Evolutionary conservation across 2,329 filamentous ascomycete genomes (phyloP).

Genomic region (Polytolypa hystricis): DNA sequence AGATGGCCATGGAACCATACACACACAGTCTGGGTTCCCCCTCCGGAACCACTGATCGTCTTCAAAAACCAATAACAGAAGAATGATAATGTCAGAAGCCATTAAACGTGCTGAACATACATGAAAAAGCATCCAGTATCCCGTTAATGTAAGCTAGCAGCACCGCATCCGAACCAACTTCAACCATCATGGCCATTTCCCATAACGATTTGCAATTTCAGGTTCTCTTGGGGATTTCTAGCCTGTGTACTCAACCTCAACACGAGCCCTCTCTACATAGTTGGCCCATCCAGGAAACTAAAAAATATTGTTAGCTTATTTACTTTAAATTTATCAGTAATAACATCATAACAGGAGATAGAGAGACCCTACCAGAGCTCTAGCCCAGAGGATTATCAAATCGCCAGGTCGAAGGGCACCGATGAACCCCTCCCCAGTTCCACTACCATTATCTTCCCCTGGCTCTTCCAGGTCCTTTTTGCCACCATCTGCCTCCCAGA

Average conservation of each 20-base stretch:
- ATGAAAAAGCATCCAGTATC: no score
- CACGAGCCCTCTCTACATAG: background rate
- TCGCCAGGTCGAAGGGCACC: slow-evolving; percentile 1
- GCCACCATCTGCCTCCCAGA: background rate
- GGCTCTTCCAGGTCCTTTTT: background rate
- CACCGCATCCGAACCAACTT: no score
- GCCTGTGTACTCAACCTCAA: slow-evolving; percentile 3
- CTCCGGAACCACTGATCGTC: no score
- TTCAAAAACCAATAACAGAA: no score
- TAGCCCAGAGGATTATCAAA: slow-evolving; percentile 4
- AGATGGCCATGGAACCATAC: no score
- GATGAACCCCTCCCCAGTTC: slow-evolving; percentile 1
- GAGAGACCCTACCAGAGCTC: background rate
- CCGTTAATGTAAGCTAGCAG: no score
- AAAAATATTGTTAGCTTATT: background rate
- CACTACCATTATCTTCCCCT: background rate
- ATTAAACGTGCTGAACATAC: no score
- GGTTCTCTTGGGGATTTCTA: no score
- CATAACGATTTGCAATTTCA: no score
- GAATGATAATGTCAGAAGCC: no score
- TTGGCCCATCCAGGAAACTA: slow-evolving; percentile 5
- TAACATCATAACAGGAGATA: background rate
- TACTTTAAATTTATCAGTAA: background rate
- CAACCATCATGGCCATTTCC: no score
- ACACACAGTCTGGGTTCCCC: no score